Percentiles rank a stretch among this genome's conserved stretches.
These are phyloP conservation scores for Sporothrix brasiliensis DNA, from an alignment of 2,329 filamentous ascomycete species.

Conservation along the genomic window DNA sequence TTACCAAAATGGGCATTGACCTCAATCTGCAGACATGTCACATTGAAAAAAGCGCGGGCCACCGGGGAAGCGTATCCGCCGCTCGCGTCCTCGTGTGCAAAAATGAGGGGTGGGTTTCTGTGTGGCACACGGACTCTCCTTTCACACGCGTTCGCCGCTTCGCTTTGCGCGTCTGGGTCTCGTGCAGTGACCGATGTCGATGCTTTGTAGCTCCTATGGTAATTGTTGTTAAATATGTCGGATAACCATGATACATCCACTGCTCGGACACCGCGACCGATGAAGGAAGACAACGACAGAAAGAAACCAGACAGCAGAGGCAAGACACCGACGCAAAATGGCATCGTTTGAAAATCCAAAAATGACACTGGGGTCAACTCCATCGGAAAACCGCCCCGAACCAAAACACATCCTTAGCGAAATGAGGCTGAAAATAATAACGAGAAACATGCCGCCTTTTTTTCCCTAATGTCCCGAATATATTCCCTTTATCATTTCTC, in stretches of 20 bases:
- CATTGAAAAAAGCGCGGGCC: background rate
- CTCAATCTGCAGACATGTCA: background rate
- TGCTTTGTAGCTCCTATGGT: no score
- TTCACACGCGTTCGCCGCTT: background rate
- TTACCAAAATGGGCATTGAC: background rate
- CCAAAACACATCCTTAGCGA: background rate
- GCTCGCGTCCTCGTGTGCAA: background rate
- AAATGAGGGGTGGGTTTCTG: background rate
- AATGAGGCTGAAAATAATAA: slow-evolving; percentile 16
- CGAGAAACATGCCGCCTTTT: background rate
- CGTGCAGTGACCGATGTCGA: no score
- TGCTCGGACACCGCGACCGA: background rate
- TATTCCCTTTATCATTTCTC: background rate
- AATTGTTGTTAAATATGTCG: no score
- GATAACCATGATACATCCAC: no score
- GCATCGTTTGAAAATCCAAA: background rate
- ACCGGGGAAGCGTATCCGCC: slow-evolving; percentile 18
- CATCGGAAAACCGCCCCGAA: background rate
- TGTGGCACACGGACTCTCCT: background rate
- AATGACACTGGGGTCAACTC: background rate
- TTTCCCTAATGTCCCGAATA: background rate
- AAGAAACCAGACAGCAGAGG: no score
- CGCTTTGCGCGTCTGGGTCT: background rate
- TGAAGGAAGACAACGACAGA: background rate
- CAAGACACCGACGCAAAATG: no score